Base-by-base conservation (phyloP, 805 yeast species). In the Saccharomycopsis amapae region DNA sequence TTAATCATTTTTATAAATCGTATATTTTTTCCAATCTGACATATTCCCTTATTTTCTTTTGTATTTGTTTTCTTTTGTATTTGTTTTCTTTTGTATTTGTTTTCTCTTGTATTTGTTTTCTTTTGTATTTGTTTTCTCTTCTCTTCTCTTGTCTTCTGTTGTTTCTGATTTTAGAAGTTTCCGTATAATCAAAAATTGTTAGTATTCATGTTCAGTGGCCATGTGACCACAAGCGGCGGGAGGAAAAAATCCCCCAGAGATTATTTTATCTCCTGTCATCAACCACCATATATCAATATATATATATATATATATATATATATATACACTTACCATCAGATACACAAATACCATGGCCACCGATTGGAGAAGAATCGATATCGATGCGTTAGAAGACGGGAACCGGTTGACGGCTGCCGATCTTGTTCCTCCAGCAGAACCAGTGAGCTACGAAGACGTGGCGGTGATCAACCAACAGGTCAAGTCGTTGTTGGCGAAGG, bases 341-440 rank as follows among this genome's bases (percentile, higher is more conserved):
- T 9, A 26, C 12, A 26, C 30, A 15, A 33, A 26, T 20, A 42
- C 24, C 18, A 45, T 48, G 49, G 31, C 32, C 23, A 38, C 51
- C 13, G 88, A 82, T 60, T 85, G 95, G 95, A 83, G 98, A 75
- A 79, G 93, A 73, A 86, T 90, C 56, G 96, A 93, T 62, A 80
- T 93, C 44, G 97, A 93, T 64, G 85, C 87, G 15, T 79, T 79
- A 54, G 96, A 89, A 59, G 85, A 95, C 3, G 96, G 89, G 39
- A 75, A 74, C 55, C 79, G 77, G 56, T 63, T 85, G 52, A 71
- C 81, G 26, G 71, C 72, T 38, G 78, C 73, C 54, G 90, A 85
- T 42, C 71, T 85, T 56, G 64, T 74, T 18, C 76, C 76, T 10
- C 80, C 81, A 10, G 63, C 71, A 36, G 73, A 75, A 6, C 68